Conservation (phyloP, 257 asterid genomes). For the Agastache rugosa region DNA sequence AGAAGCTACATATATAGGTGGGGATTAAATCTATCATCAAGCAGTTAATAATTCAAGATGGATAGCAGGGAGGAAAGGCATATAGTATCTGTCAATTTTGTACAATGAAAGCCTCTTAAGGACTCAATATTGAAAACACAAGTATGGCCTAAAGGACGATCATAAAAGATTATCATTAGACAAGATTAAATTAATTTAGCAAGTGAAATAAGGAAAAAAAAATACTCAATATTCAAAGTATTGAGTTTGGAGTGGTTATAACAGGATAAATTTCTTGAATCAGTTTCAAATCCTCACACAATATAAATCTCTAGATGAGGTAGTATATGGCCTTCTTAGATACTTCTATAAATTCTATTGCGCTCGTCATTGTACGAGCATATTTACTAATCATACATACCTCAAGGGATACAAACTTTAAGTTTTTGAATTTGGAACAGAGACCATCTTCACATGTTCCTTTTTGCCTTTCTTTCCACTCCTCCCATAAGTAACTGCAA, state of each 20-base stretch:
- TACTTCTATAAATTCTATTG: slow-evolving; percentile 6
- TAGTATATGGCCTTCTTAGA: not conserved
- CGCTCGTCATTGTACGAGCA: not conserved
- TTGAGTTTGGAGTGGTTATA: not conserved
- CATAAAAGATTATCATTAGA: not conserved
- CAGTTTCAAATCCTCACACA: slow-evolving; percentile 24
- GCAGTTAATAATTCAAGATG: not conserved
- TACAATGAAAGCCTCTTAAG: not conserved
- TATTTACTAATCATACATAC: slow-evolving; percentile 41
- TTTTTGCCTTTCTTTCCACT: slow-evolving; percentile 87
- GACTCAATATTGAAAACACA: not conserved
- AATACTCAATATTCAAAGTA: not conserved
- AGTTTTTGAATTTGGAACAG: slow-evolving; percentile 61
- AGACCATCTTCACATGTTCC: slow-evolving; percentile 62
- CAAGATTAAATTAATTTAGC: not conserved
- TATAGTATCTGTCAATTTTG: not conserved
- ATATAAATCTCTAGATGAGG: slow-evolving; percentile 29
- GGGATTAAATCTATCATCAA: not conserved
- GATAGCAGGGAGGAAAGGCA: not conserved
- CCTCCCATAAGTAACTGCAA: slow-evolving; percentile 91
- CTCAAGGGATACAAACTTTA: slow-evolving; percentile 86
- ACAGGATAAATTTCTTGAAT: not conserved
- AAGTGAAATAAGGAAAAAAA: not conserved
- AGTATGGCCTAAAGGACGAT: slow-evolving; percentile 3
- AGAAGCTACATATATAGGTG: not conserved